Percentiles rank a stretch among this genome's conserved stretches.
These are phyloP conservation scores for Hanseniaspora vineae DNA, from an alignment of 805 yeast genomes.

Conservation along the genomic window DNA sequence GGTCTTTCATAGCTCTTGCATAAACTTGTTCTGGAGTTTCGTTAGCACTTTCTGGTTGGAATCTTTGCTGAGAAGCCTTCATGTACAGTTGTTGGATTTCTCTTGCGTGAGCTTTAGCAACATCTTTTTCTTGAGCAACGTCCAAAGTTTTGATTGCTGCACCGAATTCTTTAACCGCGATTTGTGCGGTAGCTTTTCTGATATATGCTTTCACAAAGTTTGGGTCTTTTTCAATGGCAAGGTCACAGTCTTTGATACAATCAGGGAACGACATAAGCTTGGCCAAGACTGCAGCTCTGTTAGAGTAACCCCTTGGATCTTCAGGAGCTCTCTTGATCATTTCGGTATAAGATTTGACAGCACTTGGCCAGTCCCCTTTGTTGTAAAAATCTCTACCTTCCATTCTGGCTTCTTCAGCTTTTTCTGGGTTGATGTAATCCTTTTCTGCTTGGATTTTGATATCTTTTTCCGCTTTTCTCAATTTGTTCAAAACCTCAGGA, in stretches of 20 bases:
- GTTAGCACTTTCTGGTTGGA: conserved; percentile 60
- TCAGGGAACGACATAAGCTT: conserved; percentile 96
- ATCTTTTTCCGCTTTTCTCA: conserved; percentile 78
- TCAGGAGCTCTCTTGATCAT: conserved; percentile 95
- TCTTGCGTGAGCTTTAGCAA: conserved; percentile 6
- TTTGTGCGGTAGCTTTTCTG: conserved; percentile 89
- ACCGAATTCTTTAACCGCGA: conserved; percentile 79
- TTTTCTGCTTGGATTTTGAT: conserved; percentile 66
- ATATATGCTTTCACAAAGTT: conserved; percentile 86
- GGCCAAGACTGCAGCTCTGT: conserved; percentile 94
- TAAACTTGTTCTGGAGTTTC: conserved; percentile 83
- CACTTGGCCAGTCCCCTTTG: conserved; percentile 92
- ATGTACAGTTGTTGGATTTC: conserved; percentile 49
- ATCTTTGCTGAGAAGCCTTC: conserved; percentile 70
- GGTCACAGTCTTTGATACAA: conserved; percentile 83
- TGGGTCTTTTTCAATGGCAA: conserved; percentile 82
- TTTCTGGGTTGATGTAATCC: conserved; percentile 74
- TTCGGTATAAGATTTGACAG: conserved; percentile 88
- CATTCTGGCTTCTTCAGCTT: conserved; percentile 91
- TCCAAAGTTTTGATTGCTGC: conserved; percentile 72
- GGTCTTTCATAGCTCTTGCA: conserved; percentile 82
- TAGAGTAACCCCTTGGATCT: conserved; percentile 93
- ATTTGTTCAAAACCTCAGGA: conserved; percentile 79
- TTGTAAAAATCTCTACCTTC: conserved; percentile 83
- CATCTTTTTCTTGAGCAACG: conserved; percentile 64